A percentile compares a stretch with the other conserved stretches of the same genome.
phyloP scores from a whole-genome alignment of 495 filamentous ascomycete species.

The Margaritispora aquatica region DNA sequence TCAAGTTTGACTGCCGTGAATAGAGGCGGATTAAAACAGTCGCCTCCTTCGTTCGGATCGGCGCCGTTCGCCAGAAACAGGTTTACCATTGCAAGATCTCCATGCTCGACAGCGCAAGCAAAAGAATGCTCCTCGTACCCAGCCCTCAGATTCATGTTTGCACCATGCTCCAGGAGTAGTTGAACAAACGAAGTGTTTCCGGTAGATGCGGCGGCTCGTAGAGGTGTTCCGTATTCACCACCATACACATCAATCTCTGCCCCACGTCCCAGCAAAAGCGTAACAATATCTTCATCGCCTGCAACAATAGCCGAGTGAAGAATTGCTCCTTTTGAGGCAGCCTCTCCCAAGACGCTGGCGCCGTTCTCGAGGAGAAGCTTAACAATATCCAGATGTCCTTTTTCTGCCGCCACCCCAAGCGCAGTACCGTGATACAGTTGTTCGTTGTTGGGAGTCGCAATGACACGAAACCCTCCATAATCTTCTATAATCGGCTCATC shows the following conservation, averaged over 20 bases:
- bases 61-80: conserved; percentile 24
- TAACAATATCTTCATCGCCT: not conserved
- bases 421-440: not conserved
- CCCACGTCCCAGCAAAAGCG: not conserved
- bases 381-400: conserved; percentile 6
- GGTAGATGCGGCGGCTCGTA: not conserved
- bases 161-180: conserved; percentile 9
- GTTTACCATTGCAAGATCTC: conserved; percentile 16
- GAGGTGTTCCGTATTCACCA: not conserved
- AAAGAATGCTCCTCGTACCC: conserved; percentile 22
- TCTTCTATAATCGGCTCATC: not conserved
- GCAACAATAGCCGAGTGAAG: not conserved
- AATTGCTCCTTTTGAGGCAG: not conserved
- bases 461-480: not conserved
- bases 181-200: not conserved
- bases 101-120: conserved; percentile 19
- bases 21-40: not conserved
- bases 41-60: not conserved
- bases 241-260: not conserved
- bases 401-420: not conserved
- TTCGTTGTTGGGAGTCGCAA: not conserved
- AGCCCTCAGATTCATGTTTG: conserved; percentile 5
- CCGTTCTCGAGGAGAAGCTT: conserved; percentile 9
- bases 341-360: not conserved
- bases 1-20: not conserved